phyloP scores from a whole-genome alignment of 805 yeast species.

The Cyberlindnera euphorbiae region DNA sequence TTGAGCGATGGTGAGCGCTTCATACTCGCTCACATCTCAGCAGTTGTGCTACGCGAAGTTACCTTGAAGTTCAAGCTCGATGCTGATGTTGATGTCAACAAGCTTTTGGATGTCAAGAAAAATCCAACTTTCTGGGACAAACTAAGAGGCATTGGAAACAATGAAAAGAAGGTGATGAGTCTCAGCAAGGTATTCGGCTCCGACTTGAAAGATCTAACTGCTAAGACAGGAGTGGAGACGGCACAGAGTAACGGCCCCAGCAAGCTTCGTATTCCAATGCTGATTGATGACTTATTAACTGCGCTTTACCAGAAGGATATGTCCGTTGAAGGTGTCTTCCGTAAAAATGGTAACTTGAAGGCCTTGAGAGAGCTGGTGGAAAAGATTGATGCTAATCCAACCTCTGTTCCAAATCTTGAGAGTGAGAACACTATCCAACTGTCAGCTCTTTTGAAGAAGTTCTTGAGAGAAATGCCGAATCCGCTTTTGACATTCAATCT shows the following conservation, averaged over 20 bases:
- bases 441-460: slow-evolving; percentile 89
- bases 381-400: slow-evolving; percentile 68
- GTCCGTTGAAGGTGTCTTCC: slow-evolving; percentile 93
- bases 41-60: slow-evolving; percentile 40
- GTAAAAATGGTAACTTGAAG: slow-evolving; percentile 93
- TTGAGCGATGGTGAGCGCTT: slow-evolving; percentile 52
- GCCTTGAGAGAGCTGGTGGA: slow-evolving; percentile 69
- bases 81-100: slow-evolving; percentile 30
- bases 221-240: slow-evolving; percentile 74
- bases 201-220: slow-evolving; percentile 63
- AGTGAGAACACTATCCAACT: slow-evolving; percentile 84
- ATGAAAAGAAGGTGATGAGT: slow-evolving; percentile 20
- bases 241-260: slow-evolving; percentile 81
- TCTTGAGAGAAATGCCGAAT: slow-evolving; percentile 86
- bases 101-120: slow-evolving; percentile 30
- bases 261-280: slow-evolving; percentile 73
- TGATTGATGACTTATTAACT: slow-evolving; percentile 79
- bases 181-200: slow-evolving; percentile 65
- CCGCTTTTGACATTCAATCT: slow-evolving; percentile 77
- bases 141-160: slow-evolving; percentile 24
- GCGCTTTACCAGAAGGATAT: slow-evolving; percentile 87
- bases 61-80: slow-evolving; percentile 28
- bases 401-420: slow-evolving; percentile 62
- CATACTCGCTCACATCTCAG: slow-evolving; percentile 54
- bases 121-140: slow-evolving; percentile 43